Conservation (phyloP, 2,329 filamentous ascomycete species). For the Alternaria sp. region DNA sequence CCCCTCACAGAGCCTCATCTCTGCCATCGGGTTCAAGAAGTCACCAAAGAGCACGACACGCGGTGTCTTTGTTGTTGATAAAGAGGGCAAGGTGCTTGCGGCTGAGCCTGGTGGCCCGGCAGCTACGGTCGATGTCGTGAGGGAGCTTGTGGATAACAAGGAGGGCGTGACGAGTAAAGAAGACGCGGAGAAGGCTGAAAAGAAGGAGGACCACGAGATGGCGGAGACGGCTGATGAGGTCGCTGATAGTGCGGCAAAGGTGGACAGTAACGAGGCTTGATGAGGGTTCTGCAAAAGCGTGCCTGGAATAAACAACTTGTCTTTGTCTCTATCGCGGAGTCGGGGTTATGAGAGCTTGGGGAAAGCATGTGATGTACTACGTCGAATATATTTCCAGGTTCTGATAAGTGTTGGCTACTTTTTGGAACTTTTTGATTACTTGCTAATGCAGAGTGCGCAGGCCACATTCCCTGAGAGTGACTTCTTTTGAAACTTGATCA, state of each 20-base stretch:
- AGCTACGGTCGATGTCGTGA: conserved; percentile 78
- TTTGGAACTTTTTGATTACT: rapidly evolving
- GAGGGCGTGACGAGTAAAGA: conserved; percentile 33
- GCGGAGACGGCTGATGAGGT: conserved; percentile 52
- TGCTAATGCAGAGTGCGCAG: not conserved
- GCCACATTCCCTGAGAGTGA: not conserved
- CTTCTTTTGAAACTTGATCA: not conserved
- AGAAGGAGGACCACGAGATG: conserved; percentile 53
- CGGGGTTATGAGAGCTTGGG: not conserved
- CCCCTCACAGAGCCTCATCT: conserved; percentile 74
- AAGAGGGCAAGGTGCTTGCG: conserved; percentile 80
- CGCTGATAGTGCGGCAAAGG: conserved; percentile 42
- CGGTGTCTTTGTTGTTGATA: conserved; percentile 87
- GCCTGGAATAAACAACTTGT: not conserved
- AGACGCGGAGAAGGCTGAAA: conserved; percentile 47
- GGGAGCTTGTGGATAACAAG: conserved; percentile 64
- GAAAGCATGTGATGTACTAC: not conserved
- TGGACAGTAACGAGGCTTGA: conserved; percentile 41
- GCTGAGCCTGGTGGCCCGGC: conserved; percentile 78
- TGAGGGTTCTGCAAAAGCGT: not conserved
- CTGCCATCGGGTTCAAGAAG: conserved; percentile 90
- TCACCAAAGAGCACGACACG: conserved; percentile 78
- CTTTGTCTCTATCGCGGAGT: not conserved
- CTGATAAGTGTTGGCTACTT: not conserved
- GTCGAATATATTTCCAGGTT: not conserved